Evolutionary conservation across 2,329 filamentous ascomycete species (phyloP), one percentile per base, ranked within the genome.

Genomic region (Penicillium freii): DNA sequence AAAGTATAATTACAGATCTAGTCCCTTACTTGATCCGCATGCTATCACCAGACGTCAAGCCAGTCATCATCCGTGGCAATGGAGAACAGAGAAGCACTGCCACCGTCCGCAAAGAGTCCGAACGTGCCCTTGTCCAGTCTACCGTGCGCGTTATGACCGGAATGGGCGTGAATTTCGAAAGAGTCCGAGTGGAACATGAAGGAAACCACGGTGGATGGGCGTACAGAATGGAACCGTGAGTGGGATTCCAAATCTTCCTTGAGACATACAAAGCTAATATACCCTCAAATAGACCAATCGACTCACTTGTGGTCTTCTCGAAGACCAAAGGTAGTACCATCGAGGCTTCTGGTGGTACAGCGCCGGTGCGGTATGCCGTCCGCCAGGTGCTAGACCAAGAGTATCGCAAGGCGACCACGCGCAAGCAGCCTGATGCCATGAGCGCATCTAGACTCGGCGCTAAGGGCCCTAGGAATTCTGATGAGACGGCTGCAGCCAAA

Each of bases 331-430:
- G 68, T 21, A 68, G 63, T n/a, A 61, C 81, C 2, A 78, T 84
- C 4, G 77, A 71, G 3, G 70, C 81, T 4, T 67, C 80, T 2
- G 77, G 84, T 17, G 83, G 84, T 2, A 83, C 85, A 10, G 86
- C 85, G 0, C 91, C 90, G 0, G 91, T 91, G 0, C 85, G 94
- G n/a, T 99, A 91, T 69, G 93, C 93, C 1, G 88, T 99, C 6
- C 87, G 94, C 23, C 93, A 97, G 73, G 92, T 97, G 9, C 82
- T 99, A 1, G 92, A 96, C 69, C 91, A 94, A 71, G 93, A 97
- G 73, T 89, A 93, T 66, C 85, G 85, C 59, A 91, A 89, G 69
- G 88, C 91, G 47, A 83, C 87, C 13, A 78, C 83, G 31, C 78
- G 86, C 34, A 86, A 88, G 15, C 87, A 90, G 49, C 84, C 84